Evolutionary conservation across 2,329 filamentous ascomycete genomes (phyloP), one percentile per base, ranked within the genome.

Genomic region (Ceratocystis destructans): DNA sequence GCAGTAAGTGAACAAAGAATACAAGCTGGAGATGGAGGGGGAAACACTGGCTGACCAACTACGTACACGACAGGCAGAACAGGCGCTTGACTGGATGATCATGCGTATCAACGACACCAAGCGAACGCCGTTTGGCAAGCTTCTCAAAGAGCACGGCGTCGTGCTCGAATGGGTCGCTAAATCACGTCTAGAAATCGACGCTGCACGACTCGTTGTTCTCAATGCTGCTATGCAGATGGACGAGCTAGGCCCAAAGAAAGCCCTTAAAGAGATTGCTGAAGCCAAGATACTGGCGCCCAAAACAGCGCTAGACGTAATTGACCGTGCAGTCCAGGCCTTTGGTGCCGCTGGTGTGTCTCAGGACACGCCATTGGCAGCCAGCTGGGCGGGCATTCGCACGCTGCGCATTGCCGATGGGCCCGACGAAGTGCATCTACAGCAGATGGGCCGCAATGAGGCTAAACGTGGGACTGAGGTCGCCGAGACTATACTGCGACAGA

Each of bases 151-250:
- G 74, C 94, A 99, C 77, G 94, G 93, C 71, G 89, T 96, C 46
- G 93, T 96, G 76, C 84, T 97, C 50, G 90, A 96, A 75, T 96
- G 94, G 83, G 90, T 97, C 46, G 94, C 94, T 55, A 89, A 87
- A 73, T 94, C 90, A 1, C 87, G 94, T 37, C 86, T 97, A 71
- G 93, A 97, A 74, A 96, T 99, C 73, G 93, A 97, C 75, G 85
- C 92, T 0, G 90, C 93, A 0, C 88, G 94, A 45, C 83, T 99
- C 10, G 78, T 94, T 50, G 94, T 97, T 6, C 85, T 96, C 70
- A 96, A 97, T 77, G 94, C 94, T 1, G 94, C 94, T 68, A 88
- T 95, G 76, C 90, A 90, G 78, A 97, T 99, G 79, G 94, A 99
- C 77, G 83, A 89, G 71, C 83, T 86, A 22, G 88, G 93, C 71